Percentiles rank a stretch among this genome's conserved stretches.
These are phyloP conservation scores for Penicillium verhagenii DNA, from an alignment of 495 filamentous ascomycete species.

Conservation along the genomic window DNA sequence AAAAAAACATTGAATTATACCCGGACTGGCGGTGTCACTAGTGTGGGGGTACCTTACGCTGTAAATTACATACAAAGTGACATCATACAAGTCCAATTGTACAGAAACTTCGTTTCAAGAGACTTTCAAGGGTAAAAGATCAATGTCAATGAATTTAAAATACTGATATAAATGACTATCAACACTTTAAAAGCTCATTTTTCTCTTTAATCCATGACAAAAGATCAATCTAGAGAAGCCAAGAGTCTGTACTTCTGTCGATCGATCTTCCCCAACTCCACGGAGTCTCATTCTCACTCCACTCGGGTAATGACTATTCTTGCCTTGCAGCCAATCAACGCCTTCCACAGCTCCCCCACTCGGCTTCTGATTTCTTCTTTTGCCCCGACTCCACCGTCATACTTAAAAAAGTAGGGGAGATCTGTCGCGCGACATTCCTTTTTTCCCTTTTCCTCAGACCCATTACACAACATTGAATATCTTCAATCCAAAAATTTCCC, in stretches of 20 bases:
- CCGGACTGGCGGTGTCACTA: slow-evolving; percentile 12
- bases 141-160: background rate
- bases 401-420: slow-evolving; percentile 22
- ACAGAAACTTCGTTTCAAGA: no score
- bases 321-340: slow-evolving; percentile 11
- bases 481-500: background rate
- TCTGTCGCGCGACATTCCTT: slow-evolving; percentile 15
- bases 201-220: background rate
- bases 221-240: background rate
- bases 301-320: slow-evolving; percentile 22
- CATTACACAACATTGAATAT: background rate
- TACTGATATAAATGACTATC: background rate
- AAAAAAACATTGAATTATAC: background rate
- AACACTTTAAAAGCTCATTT: background rate
- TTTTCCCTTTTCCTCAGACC: slow-evolving; percentile 7
- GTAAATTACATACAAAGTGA: slow-evolving; percentile 13
- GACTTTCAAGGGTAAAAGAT: no score
- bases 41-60: slow-evolving; percentile 26
- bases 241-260: background rate
- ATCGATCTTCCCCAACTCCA: slow-evolving; percentile 15
- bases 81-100: slow-evolving; percentile 17
- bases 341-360: slow-evolving; percentile 20
- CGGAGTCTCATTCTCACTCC: slow-evolving; percentile 20
- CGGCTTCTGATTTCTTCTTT: slow-evolving; percentile 27
- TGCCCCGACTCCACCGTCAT: slow-evolving; percentile 34